These are phyloP conservation scores for Schizothecium vesticola DNA, from an alignment of 495 filamentous ascomycete species.

Conservation along the genomic window DNA sequence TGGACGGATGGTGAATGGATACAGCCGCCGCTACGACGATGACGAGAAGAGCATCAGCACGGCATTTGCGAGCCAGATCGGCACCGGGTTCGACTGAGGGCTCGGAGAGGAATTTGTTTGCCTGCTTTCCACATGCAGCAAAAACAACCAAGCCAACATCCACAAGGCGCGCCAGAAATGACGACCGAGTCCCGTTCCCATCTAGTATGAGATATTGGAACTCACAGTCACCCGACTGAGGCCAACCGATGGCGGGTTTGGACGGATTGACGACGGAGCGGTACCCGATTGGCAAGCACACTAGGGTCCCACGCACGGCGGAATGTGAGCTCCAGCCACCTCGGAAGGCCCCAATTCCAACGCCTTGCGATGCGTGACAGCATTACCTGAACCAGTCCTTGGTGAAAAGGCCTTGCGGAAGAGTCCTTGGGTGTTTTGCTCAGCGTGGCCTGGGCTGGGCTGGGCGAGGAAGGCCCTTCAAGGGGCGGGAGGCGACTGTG, in stretches of 20 bases:
- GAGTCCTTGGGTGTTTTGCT: constrained; percentile 18
- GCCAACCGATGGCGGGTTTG: constrained; percentile 3
- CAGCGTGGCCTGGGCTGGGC: background rate
- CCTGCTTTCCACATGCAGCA: constrained; percentile 15
- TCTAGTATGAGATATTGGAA: constrained; percentile 15
- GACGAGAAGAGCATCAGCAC: constrained; percentile 94
- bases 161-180: constrained; percentile 8
- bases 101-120: constrained; percentile 2
- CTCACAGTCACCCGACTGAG: constrained; percentile 4
- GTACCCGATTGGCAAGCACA: constrained; percentile 1
- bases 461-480: background rate
- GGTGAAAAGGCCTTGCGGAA: constrained; percentile 7
- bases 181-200: constrained; percentile 9
- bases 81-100: constrained; percentile 78
- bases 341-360: background rate
- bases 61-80: constrained; percentile 91
- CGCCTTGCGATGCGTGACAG: background rate
- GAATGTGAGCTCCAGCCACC: background rate
- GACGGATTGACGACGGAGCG: constrained; percentile 12
- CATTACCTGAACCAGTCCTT: constrained; percentile 4
- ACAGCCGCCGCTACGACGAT: constrained; percentile 79
- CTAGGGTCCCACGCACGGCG: background rate
- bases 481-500: background rate
- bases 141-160: constrained; percentile 10
- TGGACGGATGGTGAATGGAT: constrained; percentile 60